These are phyloP conservation scores for Penicillium hordei DNA, from an alignment of 2,329 filamentous ascomycete genomes.

Conservation along the genomic window DNA sequence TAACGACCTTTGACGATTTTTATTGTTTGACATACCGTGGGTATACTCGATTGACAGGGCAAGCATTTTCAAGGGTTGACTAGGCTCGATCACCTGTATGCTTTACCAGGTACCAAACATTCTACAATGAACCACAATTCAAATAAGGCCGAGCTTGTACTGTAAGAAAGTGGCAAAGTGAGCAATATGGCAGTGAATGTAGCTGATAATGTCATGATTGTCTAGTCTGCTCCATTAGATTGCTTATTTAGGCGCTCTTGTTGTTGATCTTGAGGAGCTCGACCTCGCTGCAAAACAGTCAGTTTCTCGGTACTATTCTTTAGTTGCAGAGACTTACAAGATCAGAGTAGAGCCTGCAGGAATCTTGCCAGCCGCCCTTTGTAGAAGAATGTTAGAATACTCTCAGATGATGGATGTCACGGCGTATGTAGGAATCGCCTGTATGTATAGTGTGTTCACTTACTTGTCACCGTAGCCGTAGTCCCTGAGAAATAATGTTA, in stretches of 20 bases:
- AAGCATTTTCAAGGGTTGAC: background rate
- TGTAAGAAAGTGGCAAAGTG: background rate
- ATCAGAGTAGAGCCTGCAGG: constrained; percentile 70
- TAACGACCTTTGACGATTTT: background rate
- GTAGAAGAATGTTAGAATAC: constrained; percentile 9
- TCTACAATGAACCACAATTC: background rate
- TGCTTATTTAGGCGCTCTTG: constrained; percentile 42
- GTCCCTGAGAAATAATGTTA: constrained; percentile 20
- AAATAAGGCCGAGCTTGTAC: background rate
- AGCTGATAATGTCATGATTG: background rate
- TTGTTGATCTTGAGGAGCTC: constrained; percentile 64
- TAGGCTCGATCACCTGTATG: background rate
- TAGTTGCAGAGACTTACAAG: constrained; percentile 63
- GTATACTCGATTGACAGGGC: background rate
- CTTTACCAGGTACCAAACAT: background rate
- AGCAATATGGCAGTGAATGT: background rate
- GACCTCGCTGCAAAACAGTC: constrained; percentile 56
- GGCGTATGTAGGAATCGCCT: background rate
- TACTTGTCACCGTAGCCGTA: constrained; percentile 42
- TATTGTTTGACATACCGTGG: background rate
- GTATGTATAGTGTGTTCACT: constrained; percentile 14
- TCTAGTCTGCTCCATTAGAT: background rate
- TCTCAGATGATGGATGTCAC: background rate
- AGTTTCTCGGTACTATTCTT: background rate
- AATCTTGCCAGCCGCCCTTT: constrained; percentile 49